Evolutionary conservation across 768 basidiomycete genomes (phyloP), one percentile per base, ranked within the genome.

Genomic region (Kwoniella dejecticola): DNA sequence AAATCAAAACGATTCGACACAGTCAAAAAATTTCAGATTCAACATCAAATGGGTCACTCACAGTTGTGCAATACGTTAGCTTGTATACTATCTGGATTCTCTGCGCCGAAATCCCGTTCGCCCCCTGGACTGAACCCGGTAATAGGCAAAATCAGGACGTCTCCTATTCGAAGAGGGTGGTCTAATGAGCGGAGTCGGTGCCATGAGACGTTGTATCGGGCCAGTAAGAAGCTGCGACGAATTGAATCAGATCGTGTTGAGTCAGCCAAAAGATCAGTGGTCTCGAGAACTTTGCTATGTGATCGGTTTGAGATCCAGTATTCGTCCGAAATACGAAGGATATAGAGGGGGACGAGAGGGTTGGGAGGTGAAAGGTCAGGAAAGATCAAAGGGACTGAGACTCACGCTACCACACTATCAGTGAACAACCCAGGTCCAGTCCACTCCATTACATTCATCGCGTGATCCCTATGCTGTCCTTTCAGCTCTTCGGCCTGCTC

Each of bases 151-250:
- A 75, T 60, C 33, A 76, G 23, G 33, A 78, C 74, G 45, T 79
- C 78, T 6, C 78, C 78, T 54, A 79, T 73, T n/a, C 78, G 57
- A 27, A 77, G 23, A 2, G 76, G 74, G 31, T 66, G 63, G 26
- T 70, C 41, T 19, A 70, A 62, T 6, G 62, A 68, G 15, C 71
- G 60, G 12, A 75, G 57, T 12, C 67, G 44, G 24, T 72, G 66
- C 76, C 73, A 75, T 4, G 67, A 64, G 38, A 77, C 63, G 41
- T 73, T 66, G 57, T 74, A 74, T 54, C 77, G 49, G 1, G 77
- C 72, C 24, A 66, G 57, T 19, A 77, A 63, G 63, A 74, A 78
- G 13, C 75, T 76, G 13, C 44, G 23, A 31, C 1, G 15, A 15
- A 44, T 44, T 19, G 6, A n/a, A n/a, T n/a, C n/a, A n/a, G n/a